Evolutionary conservation across 768 basidiomycete genomes (phyloP).

Genomic region (Fomitopsis pulvina): DNA sequence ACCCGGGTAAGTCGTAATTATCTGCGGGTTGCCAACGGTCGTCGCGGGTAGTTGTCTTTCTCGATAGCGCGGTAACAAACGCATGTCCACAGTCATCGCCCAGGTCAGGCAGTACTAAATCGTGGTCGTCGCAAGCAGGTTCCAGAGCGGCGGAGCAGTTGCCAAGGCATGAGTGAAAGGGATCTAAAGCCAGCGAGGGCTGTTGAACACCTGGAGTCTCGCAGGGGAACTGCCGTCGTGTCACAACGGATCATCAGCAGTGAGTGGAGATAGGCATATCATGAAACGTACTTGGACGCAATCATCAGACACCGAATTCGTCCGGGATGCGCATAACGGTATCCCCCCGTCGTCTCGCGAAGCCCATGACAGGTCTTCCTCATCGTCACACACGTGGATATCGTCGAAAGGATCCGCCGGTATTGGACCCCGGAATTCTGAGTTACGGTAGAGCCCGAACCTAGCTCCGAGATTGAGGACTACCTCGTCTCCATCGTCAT

Average conservation of each 20-base stretch:
- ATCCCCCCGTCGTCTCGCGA: neutral
- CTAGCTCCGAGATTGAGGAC: no score
- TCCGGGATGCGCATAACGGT: neutral
- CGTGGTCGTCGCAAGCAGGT: neutral
- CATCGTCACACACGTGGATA: no score
- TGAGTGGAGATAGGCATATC: no score
- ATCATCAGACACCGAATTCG: neutral
- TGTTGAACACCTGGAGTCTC: no score
- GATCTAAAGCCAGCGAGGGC: no score
- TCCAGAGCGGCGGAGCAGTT: neutral
- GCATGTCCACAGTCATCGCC: neutral
- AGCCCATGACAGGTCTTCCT: neutral
- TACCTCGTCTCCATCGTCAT: no score
- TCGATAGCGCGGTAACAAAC: neutral
- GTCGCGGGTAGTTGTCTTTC: neutral
- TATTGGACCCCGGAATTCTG: no score
- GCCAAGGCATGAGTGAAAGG: neutral
- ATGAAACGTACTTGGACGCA: neutral
- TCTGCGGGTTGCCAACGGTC: neutral
- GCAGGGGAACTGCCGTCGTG: no score
- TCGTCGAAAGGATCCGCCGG: no score
- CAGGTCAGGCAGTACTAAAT: neutral
- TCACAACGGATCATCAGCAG: no score
- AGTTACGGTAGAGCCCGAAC: no score
- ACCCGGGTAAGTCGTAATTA: neutral